These are phyloP conservation scores for Saccharomyces mikatae DNA, from an alignment of 805 yeast genomes.

Conservation along the genomic window DNA sequence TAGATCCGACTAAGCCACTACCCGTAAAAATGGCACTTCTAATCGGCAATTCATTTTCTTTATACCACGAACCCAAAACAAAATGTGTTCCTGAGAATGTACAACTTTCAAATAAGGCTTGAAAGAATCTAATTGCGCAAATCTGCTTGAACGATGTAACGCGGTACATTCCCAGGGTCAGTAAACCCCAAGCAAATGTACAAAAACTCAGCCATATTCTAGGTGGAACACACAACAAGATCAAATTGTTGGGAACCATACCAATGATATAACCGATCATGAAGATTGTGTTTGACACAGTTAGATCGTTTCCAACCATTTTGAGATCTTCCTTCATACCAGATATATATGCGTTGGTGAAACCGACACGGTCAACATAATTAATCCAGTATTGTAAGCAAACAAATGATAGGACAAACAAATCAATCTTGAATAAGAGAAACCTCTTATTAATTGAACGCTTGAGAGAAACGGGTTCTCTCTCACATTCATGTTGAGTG, in stretches of 20 bases:
- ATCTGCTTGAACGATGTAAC: slow-evolving; percentile 42
- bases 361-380: slow-evolving; percentile 50
- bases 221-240: slow-evolving; percentile 46
- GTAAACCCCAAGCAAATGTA: slow-evolving; percentile 48
- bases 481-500: neutral
- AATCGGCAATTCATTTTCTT: slow-evolving; percentile 39
- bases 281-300: slow-evolving; percentile 47
- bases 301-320: slow-evolving; percentile 42
- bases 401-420: slow-evolving; percentile 28
- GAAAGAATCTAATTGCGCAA: slow-evolving; percentile 51
- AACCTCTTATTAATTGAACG: slow-evolving; percentile 8
- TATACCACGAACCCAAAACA: slow-evolving; percentile 48
- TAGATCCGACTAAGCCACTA: slow-evolving; percentile 47
- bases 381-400: slow-evolving; percentile 37
- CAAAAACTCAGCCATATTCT: slow-evolving; percentile 48
- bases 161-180: slow-evolving; percentile 45
- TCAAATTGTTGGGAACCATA: slow-evolving; percentile 53
- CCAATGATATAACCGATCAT: slow-evolving; percentile 55
- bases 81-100: slow-evolving; percentile 50
- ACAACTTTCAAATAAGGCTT: slow-evolving; percentile 52
- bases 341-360: slow-evolving; percentile 54
- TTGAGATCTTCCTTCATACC: slow-evolving; percentile 55
- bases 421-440: slow-evolving; percentile 25
- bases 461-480: neutral
- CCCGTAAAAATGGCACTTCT: slow-evolving; percentile 48